These are phyloP conservation scores for Thielaviopsis populi DNA, from an alignment of 2,329 filamentous ascomycete genomes.

Conservation along the genomic window DNA sequence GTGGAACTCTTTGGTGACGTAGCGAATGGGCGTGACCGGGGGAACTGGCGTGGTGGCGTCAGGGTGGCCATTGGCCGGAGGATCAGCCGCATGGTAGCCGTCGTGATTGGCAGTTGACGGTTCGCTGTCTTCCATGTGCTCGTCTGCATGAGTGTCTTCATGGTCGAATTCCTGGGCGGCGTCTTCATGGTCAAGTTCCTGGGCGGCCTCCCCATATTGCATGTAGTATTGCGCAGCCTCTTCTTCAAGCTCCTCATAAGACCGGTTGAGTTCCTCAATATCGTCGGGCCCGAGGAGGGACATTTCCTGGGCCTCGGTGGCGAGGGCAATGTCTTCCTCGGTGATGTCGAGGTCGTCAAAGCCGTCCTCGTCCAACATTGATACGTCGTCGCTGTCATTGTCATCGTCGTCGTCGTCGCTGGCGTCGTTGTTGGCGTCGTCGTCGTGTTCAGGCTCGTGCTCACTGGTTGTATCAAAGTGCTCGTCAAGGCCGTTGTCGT, in stretches of 20 bases:
- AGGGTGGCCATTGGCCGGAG: neutral
- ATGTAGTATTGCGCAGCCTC: conserved; percentile 11
- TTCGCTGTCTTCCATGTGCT: neutral
- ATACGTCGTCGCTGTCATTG: conserved; percentile 18
- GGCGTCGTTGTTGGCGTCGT: conserved; percentile 16
- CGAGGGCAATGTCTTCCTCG: conserved; percentile 42
- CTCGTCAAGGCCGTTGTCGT: conserved; percentile 24
- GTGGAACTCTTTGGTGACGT: conserved; percentile 39
- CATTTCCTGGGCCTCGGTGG: conserved; percentile 45
- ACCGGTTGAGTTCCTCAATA: conserved; percentile 24
- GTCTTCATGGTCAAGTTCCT: neutral
- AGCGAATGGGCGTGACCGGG: conserved; percentile 43
- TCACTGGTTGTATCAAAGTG: conserved; percentile 21
- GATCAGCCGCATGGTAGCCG: neutral
- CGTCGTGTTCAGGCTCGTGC: neutral
- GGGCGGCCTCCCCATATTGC: conserved; percentile 1
- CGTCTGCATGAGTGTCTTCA: conserved; percentile 15
- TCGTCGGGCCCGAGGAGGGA: conserved; percentile 36
- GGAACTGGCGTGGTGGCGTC: conserved; percentile 21
- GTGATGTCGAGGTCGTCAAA: conserved; percentile 35
- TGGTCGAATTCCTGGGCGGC: neutral
- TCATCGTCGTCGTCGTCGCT: conserved; percentile 17
- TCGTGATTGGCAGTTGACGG: neutral
- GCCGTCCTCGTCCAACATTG: conserved; percentile 23
- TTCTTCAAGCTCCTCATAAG: conserved; percentile 15